Evolutionary conservation across 2,329 filamentous ascomycete species (phyloP), one percentile per base, ranked within the genome.

Genomic region (Bipolaris oryzae): DNA sequence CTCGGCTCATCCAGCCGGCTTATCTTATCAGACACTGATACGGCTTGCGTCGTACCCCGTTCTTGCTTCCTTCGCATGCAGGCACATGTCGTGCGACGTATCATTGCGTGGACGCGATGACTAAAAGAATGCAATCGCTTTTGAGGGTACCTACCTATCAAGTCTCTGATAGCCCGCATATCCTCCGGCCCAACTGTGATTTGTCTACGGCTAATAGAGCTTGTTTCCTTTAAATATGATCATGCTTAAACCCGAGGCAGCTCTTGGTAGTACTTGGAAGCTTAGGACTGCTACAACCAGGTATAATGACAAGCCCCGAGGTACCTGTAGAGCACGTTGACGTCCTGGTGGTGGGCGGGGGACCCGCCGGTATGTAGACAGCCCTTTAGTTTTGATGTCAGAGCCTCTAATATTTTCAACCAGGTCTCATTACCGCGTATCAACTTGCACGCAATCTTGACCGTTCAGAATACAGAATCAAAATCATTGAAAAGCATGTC

Each of bases 401-500:
- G 31, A 28, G 1, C 33, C n/a, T 42, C 47, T 57, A 21, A 63
- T 39, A 45, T n/a, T 2, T 11, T 13, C 18, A 3, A 20, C 16
- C 21, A 55, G 52, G 56, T 21, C 56, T 55, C 43, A 64, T 80
- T 34, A 79, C 76, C 57, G 80, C 79, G 1, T 79, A 79, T 63
- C 79, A 82, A 68, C 74, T 84, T 23, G 74, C 75, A 39, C 75
- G 74, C 79, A 75, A 75, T 79, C 55, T 76, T 65, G 59, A 76
- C 65, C 51, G 35, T 9, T 52, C 80, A 75, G 59, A 74, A 64
- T 55, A 69, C 76, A 50, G 76, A 73, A 53, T 82, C 41, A 77
- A 77, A 50, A 80, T 83, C 43, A 76, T 84, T 52, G 82, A 84
- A 61, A 79, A 81, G 55, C 66, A 82, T 43, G 67, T 75, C 31